These are phyloP conservation scores for Solanum dulcamara DNA, from an alignment of 257 asterid genomes.

Conservation along the genomic window DNA sequence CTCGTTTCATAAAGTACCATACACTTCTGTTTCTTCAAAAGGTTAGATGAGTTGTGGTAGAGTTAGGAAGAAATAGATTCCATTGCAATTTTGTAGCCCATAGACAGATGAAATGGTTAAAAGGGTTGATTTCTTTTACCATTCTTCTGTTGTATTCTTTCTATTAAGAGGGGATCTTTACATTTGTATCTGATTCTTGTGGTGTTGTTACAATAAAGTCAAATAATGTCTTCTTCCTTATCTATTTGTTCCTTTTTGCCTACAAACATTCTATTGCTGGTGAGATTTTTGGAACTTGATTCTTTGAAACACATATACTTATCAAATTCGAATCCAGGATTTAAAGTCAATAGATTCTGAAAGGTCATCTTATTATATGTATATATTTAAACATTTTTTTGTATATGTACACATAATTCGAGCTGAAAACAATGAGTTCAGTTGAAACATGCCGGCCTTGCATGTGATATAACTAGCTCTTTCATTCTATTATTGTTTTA, in stretches of 20 bases:
- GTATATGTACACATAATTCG: not conserved
- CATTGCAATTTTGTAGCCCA: not conserved
- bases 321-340: accelerated
- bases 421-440: not conserved
- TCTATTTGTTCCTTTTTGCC: not conserved
- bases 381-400: not conserved
- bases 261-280: not conserved
- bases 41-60: not conserved
- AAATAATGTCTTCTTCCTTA: not conserved
- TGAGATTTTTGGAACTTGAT: not conserved
- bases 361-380: not conserved
- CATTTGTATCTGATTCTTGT: not conserved
- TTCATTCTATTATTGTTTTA: not conserved
- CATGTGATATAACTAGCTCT: not conserved
- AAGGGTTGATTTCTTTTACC: not conserved
- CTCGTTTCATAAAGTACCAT: not conserved
- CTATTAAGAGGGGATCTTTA: not conserved
- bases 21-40: not conserved
- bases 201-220: not conserved
- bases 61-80: not conserved
- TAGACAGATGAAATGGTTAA: not conserved
- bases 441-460: not conserved
- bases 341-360: not conserved
- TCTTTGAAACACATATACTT: not conserved
- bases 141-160: not conserved